Evolutionary conservation across 2,329 filamentous ascomycete species (phyloP), one percentile per base, ranked within the genome.

Genomic region (Aspergillus pseudoviridinutans): DNA sequence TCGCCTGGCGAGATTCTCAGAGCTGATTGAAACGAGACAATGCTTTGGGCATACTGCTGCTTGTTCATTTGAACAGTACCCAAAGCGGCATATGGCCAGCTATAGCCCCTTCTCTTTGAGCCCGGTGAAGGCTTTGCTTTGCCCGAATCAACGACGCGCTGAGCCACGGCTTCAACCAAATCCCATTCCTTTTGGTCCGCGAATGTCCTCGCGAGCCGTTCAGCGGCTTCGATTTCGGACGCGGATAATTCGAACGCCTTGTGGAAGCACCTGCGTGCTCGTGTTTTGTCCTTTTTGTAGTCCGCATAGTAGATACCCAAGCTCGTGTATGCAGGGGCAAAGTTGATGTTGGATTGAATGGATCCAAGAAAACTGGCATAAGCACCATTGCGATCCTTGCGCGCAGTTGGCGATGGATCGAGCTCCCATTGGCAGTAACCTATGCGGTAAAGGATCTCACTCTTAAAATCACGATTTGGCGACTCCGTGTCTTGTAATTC

Each of bases 141-240:
- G 54, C 94, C 94, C n/a, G 93, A 97, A 61, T 97, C 91, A 2
- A 97, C 87, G 0, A 97, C 90, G 52, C 95, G 86, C 71, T 92
- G 90, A 1, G 94, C 89, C 32, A 99, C 87, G 22, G 95, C 85
- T 76, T 97, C 94, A 7, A 99, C 95, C 52, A 95, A 86, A 64
- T 97, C 94, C 94, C 94, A 99, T 68, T 99, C 94, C 41, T 90
- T 87, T 63, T 92, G 87, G 54, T 96, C 87, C 0, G 95, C 93
- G 72, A 97, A 99, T 0, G 87, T 87, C 58, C 85, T 84, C 1
- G 94, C 92, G 17, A 99, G 82, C 28, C 91, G 85, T 73, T 97
- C 91, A 0, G 94, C 94, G 38, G 94, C 91, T 64, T 88, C 82
- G 1, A 96, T 84, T 70, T 99, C 94, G 0, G 90, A 87, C 0